Evolutionary conservation across 257 asterid genomes (phyloP).

Genomic region (Ophiorrhiza pumila): DNA sequence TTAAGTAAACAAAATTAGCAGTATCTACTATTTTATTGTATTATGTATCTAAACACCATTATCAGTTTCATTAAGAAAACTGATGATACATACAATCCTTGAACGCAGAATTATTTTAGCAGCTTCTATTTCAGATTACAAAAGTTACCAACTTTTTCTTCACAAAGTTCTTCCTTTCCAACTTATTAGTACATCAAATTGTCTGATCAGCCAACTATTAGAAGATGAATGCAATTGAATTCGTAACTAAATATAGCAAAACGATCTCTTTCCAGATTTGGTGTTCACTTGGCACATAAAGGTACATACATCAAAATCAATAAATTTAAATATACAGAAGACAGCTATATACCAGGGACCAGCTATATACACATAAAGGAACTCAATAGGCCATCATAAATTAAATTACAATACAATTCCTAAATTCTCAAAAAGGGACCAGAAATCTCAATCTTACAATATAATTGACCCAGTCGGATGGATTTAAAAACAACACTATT

Average conservation of each 20-base stretch:
- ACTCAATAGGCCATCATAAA: not conserved
- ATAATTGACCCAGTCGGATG: too few species aligned
- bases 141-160: not conserved
- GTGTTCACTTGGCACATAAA: not conserved
- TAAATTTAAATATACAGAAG: not conserved
- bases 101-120: not conserved
- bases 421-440: not conserved
- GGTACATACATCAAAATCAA: not conserved
- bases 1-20: not conserved
- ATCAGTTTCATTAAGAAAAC: not conserved
- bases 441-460: slow-evolving; percentile 6
- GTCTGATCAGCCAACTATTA: not conserved
- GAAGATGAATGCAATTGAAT: not conserved
- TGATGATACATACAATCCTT: not conserved
- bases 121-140: not conserved
- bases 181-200: not conserved
- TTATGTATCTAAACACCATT: not conserved
- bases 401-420: not conserved
- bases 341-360: slow-evolving; percentile 5
- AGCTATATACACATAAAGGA: too few species aligned
- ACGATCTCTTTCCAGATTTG: not conserved
- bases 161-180: not conserved
- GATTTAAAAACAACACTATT: slow-evolving; percentile 7
- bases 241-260: not conserved
- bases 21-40: not conserved